Base-by-base conservation (phyloP, 106 monocot genomes). In the Platanthera guangdongensis region DNA sequence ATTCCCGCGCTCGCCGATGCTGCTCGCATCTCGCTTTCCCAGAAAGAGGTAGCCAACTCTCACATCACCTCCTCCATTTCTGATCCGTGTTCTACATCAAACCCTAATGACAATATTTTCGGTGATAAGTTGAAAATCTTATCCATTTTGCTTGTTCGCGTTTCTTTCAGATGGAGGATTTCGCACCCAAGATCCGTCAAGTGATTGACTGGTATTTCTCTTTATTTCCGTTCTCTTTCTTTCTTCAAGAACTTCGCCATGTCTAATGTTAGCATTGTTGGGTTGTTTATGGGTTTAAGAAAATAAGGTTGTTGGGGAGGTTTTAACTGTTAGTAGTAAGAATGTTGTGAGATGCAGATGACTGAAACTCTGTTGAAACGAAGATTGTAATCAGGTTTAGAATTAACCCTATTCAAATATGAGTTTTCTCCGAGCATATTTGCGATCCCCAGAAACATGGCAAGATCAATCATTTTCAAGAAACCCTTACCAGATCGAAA, bases 21-120 rank as follows among this genome's bases (percentile, higher is more conserved):
- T 16, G 83, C 86, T n/a, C 83, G 86, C 74, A 86, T 86, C 75
- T 77, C 83, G 25, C 86, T 86, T 62, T 80, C 86, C 39, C 69
- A 80, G 1, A 11, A 59, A 39, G 86, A 86, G 80, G 86, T 78
- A 21, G 19, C 2, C 0, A 11, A 4, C n/a, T 8, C 18, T n/a
- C 12, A 74, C 47, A 8, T 28, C 18, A 18, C 51, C 52, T 4
- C 13, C 4, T 51, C 11, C 13, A 46, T 32, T 76, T 39, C 62
- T 76, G 46, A 46, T 59, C 59, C 7, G 59, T 21, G 39, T 19
- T 65, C 4, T 62, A 55, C 55, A 55, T 16, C 55, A 55, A 55
- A 46, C 13, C 50, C 51, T 73, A 9, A 3, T 19, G 11, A 7
- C 18, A 13, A 30, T 13, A 1, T 28, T 4, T 72, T 16, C 6